Evolutionary conservation across 1,284 basidiomycete genomes (phyloP), one percentile per base, ranked within the genome.

Genomic region (Athelia sp.): DNA sequence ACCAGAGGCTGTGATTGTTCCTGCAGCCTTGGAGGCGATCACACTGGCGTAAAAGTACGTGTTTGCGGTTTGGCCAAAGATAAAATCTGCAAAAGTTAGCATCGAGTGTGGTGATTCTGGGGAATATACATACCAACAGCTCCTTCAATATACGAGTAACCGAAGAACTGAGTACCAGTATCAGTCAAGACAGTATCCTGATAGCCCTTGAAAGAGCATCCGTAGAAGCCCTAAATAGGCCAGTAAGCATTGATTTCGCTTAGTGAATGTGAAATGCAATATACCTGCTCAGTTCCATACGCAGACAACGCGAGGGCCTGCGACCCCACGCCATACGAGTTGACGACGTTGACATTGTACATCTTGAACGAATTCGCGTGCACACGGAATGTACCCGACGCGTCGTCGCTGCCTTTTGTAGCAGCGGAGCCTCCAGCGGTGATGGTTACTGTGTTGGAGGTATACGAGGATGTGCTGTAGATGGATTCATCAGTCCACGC

Each of bases 61-160:
- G n/a, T n/a, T 40, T n/a, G 36, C 36, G n/a, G 36, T 40, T 40
- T 40, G 36, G n/a, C 36, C 36, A 40, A 40, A 40, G 15, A 40
- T 40, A n/a, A 40, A 40, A n/a, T 40, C 36, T 40, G 36, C 19
- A n/a, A n/a, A n/a, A 40, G 19, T 40, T 17, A n/a, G 15, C 8
- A 40, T 40, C 36, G 36, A 40, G 36, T 17, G 15, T 17, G 36
- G 36, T n/a, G 19, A 8, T 6, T 17, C 4, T n/a, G 15, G 8
- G 15, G 36, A 40, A 40, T n/a, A n/a, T n/a, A 40, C 6, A 17
- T 21, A 40, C 36, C 36, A 9, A 40, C 36, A 9, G 36, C 6
- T 17, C 36, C 36, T n/a, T 40, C 36, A n/a, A 40, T n/a, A n/a
- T 40, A 40, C n/a, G 36, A 40, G 19, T 40, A 6, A n/a, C 36